These are phyloP conservation scores for Nicotiana sylvestris DNA, from an alignment of 257 asterid species.

Conservation along the genomic window DNA sequence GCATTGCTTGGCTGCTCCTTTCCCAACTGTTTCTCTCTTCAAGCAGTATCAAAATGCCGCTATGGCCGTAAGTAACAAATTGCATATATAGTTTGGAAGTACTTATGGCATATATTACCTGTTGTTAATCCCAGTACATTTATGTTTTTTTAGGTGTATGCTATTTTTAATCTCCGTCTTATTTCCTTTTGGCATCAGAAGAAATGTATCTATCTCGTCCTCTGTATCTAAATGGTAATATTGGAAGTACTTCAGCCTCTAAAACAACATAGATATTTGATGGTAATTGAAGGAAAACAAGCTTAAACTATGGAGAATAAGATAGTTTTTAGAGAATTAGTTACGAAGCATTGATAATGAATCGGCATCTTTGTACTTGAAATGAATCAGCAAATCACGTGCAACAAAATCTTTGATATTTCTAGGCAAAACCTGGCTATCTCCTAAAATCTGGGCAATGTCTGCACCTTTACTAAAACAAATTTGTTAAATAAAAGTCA, in stretches of 20 bases:
- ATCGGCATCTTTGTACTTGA: not conserved
- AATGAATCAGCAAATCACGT: not conserved
- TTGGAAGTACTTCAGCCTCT: not conserved
- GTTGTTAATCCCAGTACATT: not conserved
- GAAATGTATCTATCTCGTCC: too few species aligned
- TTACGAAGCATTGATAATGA: too few species aligned
- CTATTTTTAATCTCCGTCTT: too few species aligned
- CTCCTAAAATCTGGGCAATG: not conserved
- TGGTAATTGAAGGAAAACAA: not conserved
- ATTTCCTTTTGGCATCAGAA: too few species aligned
- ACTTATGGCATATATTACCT: not conserved
- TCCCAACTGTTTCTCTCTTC: constrained; percentile 77
- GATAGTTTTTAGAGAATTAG: not conserved
- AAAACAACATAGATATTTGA: not conserved
- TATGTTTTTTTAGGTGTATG: too few species aligned
- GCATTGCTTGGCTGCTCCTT: constrained; percentile 76
- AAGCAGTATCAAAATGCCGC: constrained; percentile 93
- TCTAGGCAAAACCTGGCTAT: not conserved
- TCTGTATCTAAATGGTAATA: too few species aligned
- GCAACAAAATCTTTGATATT: not conserved
- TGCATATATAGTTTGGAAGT: not conserved
- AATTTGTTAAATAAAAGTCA: not conserved
- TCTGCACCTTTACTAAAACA: not conserved
- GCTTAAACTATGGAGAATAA: not conserved
- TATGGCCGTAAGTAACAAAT: constrained; percentile 59